Base-by-base conservation (phyloP, 306 rosid species). In the Quercus mongolica region DNA sequence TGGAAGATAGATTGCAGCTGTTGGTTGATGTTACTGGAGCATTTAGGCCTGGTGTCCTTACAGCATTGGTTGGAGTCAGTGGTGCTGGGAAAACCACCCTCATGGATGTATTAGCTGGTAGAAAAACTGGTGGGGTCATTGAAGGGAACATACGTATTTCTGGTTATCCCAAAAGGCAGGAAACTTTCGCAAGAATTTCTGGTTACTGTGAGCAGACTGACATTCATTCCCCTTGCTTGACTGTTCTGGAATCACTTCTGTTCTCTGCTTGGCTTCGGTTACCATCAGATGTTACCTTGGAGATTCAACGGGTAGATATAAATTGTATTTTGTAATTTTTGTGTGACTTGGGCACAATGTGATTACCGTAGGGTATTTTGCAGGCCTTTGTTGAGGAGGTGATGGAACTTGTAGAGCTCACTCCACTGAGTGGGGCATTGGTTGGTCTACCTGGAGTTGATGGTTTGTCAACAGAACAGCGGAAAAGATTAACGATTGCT, bases 51-150 rank as follows among this genome's bases (percentile, higher is more conserved):
- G 98, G 97, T 76, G 90, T 94, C 78, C 91, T 94, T 80, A 94
- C 98, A 77, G 98, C 98, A 31, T 87, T 94, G 86, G 97, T 94
- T 61, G 98, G 98, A 78, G 94, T 94, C 55, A 94, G 98, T 74
- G 98, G 98, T 83, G 98, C 98, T 74, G 98, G 98, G 67, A 94
- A 94, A 87, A 94, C 98, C 64, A 94, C 98, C 51, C 92, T 94
- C 84, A 94, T 94, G 98, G 98, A 94, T 77, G 98, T 94, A 19
- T 90, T 94, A 78, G 97, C 98, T 56, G 98, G 97, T 81, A 87
- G 98, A 85, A 94, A 94, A 88, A 94, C 98, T 21, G 97, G 97
- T 44, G 98, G 98, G 38, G 26, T 85, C 82, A 84, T 94, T 54
- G 98, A 92, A 86, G 98, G 97, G 76, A 84, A 26, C 84, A 81